Conservation (phyloP, 768 basidiomycete species). For the Clavaria fumosa region DNA sequence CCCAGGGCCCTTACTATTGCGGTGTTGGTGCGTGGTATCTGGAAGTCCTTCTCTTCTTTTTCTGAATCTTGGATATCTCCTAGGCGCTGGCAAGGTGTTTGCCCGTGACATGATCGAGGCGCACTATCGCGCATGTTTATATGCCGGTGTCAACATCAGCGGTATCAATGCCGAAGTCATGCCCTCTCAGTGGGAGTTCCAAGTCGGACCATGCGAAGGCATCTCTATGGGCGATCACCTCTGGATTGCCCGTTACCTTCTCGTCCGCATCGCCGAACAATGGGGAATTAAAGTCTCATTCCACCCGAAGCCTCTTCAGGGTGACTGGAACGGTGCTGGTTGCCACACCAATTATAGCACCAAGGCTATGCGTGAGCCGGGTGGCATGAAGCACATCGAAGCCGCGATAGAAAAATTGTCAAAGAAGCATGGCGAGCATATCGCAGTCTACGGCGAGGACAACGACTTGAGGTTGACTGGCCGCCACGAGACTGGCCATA, state of each 20-base stretch:
- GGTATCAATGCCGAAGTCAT: conserved; percentile 99
- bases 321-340: conserved; percentile 99
- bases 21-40: conserved; percentile 64
- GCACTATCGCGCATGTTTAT: conserved; percentile 94
- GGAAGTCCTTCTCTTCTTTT: conserved; percentile 2
- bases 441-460: conserved; percentile 95
- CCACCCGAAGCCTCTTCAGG: conserved; percentile 95
- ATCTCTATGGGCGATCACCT: conserved; percentile 99
- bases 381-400: conserved; percentile 87
- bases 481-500: conserved; percentile 95
- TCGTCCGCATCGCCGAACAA: conserved; percentile 92
- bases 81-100: conserved; percentile 93
- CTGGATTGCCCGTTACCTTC: conserved; percentile 97
- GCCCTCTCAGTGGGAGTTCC: conserved; percentile 99
- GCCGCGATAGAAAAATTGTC: conserved; percentile 86
- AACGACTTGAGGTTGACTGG: conserved; percentile 94
- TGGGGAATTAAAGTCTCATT: conserved; percentile 96
- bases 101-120: conserved; percentile 98
- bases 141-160: conserved; percentile 91
- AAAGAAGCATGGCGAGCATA: conserved; percentile 87
- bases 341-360: conserved; percentile 98
- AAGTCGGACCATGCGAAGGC: conserved; percentile 95
- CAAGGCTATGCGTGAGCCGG: conserved; percentile 82
- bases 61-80: conserved; percentile 10
- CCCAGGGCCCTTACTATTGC: conserved; percentile 99